phyloP scores from a whole-genome alignment of 148 eudicot species.

The Rhododendron ovatum region DNA sequence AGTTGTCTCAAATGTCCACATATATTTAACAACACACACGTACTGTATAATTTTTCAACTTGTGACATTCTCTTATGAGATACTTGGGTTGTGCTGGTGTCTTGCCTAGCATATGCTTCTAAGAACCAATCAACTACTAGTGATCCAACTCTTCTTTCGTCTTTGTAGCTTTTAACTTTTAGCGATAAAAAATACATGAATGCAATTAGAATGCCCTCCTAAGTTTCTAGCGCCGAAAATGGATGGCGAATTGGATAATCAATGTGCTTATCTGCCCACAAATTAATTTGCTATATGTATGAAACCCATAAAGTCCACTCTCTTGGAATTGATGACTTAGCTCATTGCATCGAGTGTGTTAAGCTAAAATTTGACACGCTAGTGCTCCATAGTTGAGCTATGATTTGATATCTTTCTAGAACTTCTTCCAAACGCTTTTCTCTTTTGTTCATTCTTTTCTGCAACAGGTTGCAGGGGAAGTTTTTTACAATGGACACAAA shows the following conservation, averaged over 20 bases:
- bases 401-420: not conserved
- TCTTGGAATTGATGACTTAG: not conserved
- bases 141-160: not conserved
- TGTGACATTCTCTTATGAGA: too few species aligned
- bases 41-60: too few species aligned
- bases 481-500: slow-evolving; percentile 62
- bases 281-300: too few species aligned
- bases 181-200: not conserved
- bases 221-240: not conserved
- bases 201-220: not conserved
- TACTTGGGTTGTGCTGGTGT: not conserved
- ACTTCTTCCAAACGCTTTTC: not conserved
- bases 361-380: not conserved
- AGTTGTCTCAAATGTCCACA: not conserved
- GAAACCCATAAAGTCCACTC: too few species aligned
- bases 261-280: not conserved
- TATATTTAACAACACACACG: not conserved
- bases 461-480: slow-evolving; percentile 51
- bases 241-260: not conserved
- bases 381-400: not conserved
- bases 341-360: not conserved
- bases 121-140: not conserved
- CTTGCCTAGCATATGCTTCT: not conserved
- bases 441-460: not conserved
- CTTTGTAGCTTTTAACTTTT: not conserved